Base-by-base conservation (phyloP, 441 rosid species). In the Gossypium davidsonii region DNA sequence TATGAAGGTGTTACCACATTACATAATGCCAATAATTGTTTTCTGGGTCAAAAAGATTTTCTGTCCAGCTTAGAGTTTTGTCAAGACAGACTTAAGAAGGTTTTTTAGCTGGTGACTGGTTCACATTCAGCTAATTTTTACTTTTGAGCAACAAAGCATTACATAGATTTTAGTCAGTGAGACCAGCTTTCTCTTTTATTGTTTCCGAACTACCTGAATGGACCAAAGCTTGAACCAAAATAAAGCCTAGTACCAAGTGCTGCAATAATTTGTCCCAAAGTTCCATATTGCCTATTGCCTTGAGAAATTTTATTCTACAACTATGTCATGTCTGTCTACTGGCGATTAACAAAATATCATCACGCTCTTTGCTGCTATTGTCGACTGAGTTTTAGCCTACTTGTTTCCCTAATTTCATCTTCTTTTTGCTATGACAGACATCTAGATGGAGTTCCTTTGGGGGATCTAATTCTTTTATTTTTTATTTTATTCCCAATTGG, bases 1-100 rank as follows among this genome's bases (percentile, higher is more conserved):
- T 96, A 90, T 82, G 96, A 76, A 85, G 82, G 83, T 85, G 82
- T 81, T 83, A 59, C 65, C 80, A 62, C 76, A 80, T 64, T 67
- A 48, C 28, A 62, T 73, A 26, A 15, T n/a, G 56, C 37, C 61
- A 69, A 69, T 7, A 26, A 60, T 42, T 20, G 34, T 42, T 71
- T 71, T 58, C n/a, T 14, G 9, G 53, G 28, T 28, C 37, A 52
- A 63, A 42, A 15, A 63, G 21, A 56, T 62, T 15, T 17, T 34
- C 53, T 17, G 39, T 42, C 37, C 42, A 51, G 1, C 49, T 70
- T 70, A 11, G 52, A 51, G 49, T 66, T 46, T 37, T 25, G 71
- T 15, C 44, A 26, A 26, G 23, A 14, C 57, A 67, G 48, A 42
- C 31, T 42, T 20, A 61, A 12, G 4, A 48, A 7, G 58, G 23